A percentile compares a stretch with the other conserved stretches of the same genome.
Conservation (phyloP, 164 flowering plant genomes). For the Amborella trichopoda region DNA sequence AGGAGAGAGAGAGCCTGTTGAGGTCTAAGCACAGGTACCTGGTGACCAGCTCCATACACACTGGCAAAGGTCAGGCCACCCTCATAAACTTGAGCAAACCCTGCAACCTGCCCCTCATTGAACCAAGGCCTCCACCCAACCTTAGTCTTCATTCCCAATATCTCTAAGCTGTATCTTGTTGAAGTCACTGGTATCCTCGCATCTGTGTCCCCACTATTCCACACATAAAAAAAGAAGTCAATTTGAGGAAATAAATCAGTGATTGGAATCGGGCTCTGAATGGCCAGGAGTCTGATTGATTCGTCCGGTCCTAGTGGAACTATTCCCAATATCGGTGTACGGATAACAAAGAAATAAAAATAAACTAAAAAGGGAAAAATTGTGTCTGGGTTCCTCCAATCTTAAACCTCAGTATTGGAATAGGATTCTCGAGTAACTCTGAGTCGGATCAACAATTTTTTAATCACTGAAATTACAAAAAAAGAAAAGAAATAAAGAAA, state of each 20-base stretch:
- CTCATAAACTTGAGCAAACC: conserved; percentile 29
- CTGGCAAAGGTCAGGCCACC: conserved; percentile 30
- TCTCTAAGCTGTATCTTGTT: conserved; percentile 18
- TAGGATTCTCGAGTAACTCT: no score
- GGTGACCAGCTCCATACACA: conserved; percentile 51
- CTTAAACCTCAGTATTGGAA: no score
- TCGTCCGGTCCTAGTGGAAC: background rate
- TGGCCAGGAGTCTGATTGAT: no score
- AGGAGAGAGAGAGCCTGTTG: conserved; percentile 33
- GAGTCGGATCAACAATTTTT: no score
- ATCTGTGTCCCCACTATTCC: conserved; percentile 38
- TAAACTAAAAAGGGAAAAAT: background rate
- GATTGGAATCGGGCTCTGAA: no score
- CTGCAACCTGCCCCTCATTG: conserved; percentile 28
- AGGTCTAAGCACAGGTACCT: conserved; percentile 33
- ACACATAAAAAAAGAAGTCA: background rate
- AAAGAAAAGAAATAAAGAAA: no score
- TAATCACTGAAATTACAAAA: no score
- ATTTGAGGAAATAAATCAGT: no score
- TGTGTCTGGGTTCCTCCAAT: no score
- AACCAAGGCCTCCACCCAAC: conserved; percentile 32
- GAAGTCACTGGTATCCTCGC: conserved; percentile 24
- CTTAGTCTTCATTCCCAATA: conserved; percentile 12
- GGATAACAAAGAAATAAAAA: background rate
- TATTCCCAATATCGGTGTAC: background rate